Evolutionary conservation across 495 filamentous ascomycete species (phyloP).

Genomic region (Penicillium malachiteum): DNA sequence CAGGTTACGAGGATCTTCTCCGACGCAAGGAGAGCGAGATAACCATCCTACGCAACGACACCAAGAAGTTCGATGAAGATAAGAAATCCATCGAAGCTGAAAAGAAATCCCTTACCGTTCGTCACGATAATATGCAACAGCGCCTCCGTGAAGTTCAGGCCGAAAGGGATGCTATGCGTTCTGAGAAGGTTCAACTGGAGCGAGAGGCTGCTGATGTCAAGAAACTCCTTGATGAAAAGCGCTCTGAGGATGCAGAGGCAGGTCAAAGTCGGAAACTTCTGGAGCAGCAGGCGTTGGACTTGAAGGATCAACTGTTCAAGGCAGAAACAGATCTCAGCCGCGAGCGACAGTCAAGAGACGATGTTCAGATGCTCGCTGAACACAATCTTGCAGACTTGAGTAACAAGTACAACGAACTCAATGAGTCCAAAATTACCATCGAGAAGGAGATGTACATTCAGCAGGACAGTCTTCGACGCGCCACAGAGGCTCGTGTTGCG

Average conservation of each 20-base stretch:
- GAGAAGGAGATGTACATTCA: conserved; percentile 99
- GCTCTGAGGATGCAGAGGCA: conserved; percentile 85
- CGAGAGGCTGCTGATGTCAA: conserved; percentile 89
- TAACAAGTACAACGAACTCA: conserved; percentile 82
- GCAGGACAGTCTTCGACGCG: conserved; percentile 87
- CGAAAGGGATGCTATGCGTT: conserved; percentile 80
- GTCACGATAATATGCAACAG: conserved; percentile 76
- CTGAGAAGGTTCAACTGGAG: conserved; percentile 77
- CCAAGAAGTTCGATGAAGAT: conserved; percentile 74
- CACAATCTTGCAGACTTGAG: conserved; percentile 80
- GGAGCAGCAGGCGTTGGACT: conserved; percentile 80
- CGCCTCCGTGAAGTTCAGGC: conserved; percentile 83
- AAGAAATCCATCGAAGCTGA: conserved; percentile 75
- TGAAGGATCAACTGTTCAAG: conserved; percentile 81
- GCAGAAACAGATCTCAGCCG: conserved; percentile 85
- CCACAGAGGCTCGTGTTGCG: conserved; percentile 72
- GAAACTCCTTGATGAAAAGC: conserved; percentile 77
- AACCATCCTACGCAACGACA: conserved; percentile 76
- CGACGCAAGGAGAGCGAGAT: conserved; percentile 93
- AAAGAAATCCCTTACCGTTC: conserved; percentile 60
- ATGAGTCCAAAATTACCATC: conserved; percentile 93
- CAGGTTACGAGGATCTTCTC: conserved; percentile 90
- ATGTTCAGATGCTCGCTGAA: conserved; percentile 87
- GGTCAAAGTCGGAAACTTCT: conserved; percentile 82
- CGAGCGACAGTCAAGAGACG: conserved; percentile 92